Conservation (phyloP, 2,329 filamentous ascomycete species). For the Trichoderma afroharzianum region DNA sequence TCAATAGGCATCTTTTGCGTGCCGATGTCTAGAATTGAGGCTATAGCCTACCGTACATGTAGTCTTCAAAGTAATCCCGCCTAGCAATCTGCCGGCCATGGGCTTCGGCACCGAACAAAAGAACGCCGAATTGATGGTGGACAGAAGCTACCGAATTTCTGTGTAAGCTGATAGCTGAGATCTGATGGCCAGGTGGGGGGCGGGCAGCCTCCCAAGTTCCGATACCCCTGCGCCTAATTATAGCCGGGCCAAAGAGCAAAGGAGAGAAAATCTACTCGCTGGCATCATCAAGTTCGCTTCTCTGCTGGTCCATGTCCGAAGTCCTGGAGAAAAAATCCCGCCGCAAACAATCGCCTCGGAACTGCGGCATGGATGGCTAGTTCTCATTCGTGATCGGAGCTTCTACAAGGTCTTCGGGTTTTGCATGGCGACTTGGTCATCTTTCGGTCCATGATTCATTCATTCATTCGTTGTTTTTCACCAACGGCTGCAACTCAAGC, state of each 20-base stretch:
- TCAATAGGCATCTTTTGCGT: neutral
- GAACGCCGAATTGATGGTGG: neutral
- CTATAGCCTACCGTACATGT: neutral
- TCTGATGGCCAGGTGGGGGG: neutral
- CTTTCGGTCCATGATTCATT: neutral
- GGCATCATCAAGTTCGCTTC: neutral
- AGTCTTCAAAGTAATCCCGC: neutral
- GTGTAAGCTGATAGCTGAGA: conserved; percentile 9
- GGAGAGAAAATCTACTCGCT: neutral
- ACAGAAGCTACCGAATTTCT: neutral
- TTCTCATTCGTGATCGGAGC: neutral
- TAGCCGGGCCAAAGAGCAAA: neutral
- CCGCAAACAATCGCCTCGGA: neutral
- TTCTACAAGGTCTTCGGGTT: conserved; percentile 10
- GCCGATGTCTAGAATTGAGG: neutral
- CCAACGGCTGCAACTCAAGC: neutral
- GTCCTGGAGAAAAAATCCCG: neutral
- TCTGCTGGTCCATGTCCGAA: neutral
- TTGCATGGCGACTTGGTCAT: neutral
- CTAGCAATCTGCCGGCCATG: neutral
- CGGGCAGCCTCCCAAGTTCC: conserved; percentile 7
- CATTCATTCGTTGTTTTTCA: neutral
- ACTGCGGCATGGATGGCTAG: neutral
- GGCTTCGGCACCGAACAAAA: neutral
- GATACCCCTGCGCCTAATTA: conserved; percentile 9